Evolutionary conservation across 768 basidiomycete genomes (phyloP), one percentile per base, ranked within the genome.

Genomic region (Rhizopogon rudus): DNA sequence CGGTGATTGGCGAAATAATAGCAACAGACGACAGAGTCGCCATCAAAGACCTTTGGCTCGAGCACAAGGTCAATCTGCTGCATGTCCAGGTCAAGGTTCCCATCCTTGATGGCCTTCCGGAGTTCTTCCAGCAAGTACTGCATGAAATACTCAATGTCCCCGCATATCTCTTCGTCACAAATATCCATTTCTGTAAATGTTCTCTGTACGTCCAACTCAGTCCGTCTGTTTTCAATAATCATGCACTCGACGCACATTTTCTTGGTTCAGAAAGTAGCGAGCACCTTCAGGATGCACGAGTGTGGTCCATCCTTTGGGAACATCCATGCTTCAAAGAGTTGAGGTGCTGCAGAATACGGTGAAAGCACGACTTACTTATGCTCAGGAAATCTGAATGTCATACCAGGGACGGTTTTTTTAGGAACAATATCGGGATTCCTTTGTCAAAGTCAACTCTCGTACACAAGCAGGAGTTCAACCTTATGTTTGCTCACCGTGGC

Each of bases 271-370:
- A 54, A 81, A 87, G 61, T 86, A 87, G 16, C 78, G 73, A 14
- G 73, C 77, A 6, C 86, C 86, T 65, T 87, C 85, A 0, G 85
- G 83, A 59, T 87, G 86, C 2, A 72, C 66, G 35, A 71, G 68
- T 1, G 75, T 64, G 6, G 37, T 64, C 86, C 86, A 87, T 0
- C 73, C 77, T 3, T 17, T 6, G 0, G 70, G 71, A 2, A 57
- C 20, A 0, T 3, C 1, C 10, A 29, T 22, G 3, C 48, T 49
- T 49, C 20, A 16, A 49, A 49, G 1, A 49, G 48, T 10, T 49
- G 8, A 49, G 35, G 14, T 10, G 35, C 9, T 14, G 14, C 9
- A 37, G 16, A 10, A 3, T 22, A 25, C 22, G 42, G 22, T 16
- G 8, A 37, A 16, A 37, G 16, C 1, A 37, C 17, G 14, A 53